Percentiles rank a stretch among this genome's conserved stretches.
These are phyloP conservation scores for Penicillium manginii DNA, from an alignment of 495 filamentous ascomycete species.

Conservation along the genomic window DNA sequence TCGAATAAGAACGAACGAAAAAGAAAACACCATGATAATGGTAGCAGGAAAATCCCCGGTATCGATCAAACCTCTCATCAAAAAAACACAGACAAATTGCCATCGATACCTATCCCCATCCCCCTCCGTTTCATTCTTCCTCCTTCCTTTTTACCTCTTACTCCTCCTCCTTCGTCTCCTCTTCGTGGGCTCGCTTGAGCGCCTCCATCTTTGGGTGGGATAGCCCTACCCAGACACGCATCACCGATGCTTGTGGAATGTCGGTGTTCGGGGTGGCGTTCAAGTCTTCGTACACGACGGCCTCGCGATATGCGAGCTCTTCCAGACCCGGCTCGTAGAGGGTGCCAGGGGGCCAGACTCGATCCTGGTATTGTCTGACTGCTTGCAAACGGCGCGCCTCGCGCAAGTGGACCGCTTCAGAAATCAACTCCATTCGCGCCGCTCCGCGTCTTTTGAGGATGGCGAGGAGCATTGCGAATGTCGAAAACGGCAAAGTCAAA, in stretches of 20 bases:
- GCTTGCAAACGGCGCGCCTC: constrained; percentile 35
- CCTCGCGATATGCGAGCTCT: constrained; percentile 23
- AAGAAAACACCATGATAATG: too few species aligned
- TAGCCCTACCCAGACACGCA: constrained; percentile 9
- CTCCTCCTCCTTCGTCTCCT: too few species aligned
- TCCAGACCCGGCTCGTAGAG: not conserved
- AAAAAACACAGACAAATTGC: too few species aligned
- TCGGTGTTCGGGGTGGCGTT: too few species aligned
- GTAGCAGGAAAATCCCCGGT: too few species aligned
- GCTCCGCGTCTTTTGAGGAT: constrained; percentile 16
- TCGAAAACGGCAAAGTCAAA: constrained; percentile 25
- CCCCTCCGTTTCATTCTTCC: too few species aligned
- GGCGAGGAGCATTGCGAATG: constrained; percentile 20
- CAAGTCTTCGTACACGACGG: not conserved
- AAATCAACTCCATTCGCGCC: constrained; percentile 17
- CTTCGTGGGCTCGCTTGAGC: too few species aligned
- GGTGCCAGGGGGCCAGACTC: not conserved
- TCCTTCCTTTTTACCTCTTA: too few species aligned
- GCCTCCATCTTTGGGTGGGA: not conserved
- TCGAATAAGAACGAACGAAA: too few species aligned
- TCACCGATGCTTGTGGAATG: not conserved
- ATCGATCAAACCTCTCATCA: too few species aligned
- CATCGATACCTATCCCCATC: too few species aligned
- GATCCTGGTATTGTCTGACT: constrained; percentile 13
- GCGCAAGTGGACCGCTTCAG: constrained; percentile 28